Percentiles rank a stretch among this genome's conserved stretches.
Conservation (phyloP, 345 rosid species). For the Eucalyptus sp. region DNA sequence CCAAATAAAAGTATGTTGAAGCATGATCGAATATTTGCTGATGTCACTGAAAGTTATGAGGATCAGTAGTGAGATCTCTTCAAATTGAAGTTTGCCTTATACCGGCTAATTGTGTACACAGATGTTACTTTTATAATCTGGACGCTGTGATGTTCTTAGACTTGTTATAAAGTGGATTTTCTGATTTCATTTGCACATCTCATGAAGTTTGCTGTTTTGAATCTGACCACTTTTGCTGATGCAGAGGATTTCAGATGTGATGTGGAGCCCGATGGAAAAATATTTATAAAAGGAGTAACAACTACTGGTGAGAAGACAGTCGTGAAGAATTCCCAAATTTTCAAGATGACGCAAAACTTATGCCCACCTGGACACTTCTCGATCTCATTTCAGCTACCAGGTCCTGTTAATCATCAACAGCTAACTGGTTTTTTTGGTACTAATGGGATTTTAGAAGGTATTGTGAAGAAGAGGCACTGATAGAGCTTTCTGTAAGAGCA, state of each 20-base stretch:
- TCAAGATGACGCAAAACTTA: conserved; percentile 64
- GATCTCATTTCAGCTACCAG: conserved; percentile 56
- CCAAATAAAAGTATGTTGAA: background rate
- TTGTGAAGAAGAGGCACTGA: conserved; percentile 40
- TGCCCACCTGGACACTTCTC: conserved; percentile 73
- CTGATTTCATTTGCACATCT: background rate
- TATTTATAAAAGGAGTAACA: conserved; percentile 54
- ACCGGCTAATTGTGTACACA: background rate
- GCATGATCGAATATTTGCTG: background rate
- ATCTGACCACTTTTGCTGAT: background rate
- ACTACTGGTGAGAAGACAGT: conserved; percentile 67
- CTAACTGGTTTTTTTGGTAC: conserved; percentile 32
- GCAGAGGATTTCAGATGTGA: conserved; percentile 68
- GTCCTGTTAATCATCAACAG: conserved; percentile 51
- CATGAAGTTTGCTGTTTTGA: background rate
- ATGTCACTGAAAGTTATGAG: background rate
- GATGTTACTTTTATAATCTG: background rate
- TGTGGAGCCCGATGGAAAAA: conserved; percentile 45
- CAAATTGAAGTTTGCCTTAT: background rate
- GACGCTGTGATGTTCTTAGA: background rate
- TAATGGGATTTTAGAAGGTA: conserved; percentile 57
- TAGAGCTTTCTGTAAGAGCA: background rate
- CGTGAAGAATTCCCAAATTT: conserved; percentile 40
- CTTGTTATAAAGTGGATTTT: background rate
- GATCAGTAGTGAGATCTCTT: background rate